phyloP scores from a whole-genome alignment of 179 eudicot genomes.

The Nepenthes alata region DNA sequence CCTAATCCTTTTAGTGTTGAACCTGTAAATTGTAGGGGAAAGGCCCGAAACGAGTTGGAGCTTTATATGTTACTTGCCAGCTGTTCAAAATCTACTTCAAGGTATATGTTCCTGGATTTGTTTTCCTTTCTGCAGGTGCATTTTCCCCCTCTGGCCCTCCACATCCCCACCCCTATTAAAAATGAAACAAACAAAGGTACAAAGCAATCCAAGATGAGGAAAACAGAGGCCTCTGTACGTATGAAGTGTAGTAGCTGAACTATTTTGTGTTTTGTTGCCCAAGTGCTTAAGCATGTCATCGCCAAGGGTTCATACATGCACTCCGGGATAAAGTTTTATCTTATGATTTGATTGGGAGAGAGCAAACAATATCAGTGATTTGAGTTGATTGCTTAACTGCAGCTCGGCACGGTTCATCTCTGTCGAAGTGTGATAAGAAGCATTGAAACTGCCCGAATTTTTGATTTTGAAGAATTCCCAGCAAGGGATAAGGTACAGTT shows the following conservation, averaged over 20 bases:
- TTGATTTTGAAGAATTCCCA: conserved; percentile 97
- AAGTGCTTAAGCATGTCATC: neutral
- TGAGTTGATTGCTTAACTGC: conserved; percentile 6
- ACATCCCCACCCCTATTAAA: neutral
- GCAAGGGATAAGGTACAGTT: conserved; percentile 65
- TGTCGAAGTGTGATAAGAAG: conserved; percentile 98
- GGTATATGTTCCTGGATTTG: conserved; percentile 22
- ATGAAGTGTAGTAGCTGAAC: neutral
- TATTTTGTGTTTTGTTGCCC: neutral
- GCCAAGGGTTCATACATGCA: neutral
- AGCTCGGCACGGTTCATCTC: conserved; percentile 93
- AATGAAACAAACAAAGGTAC: neutral
- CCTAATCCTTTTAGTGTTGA: conserved; percentile 1
- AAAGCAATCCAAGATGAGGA: neutral
- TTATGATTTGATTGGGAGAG: neutral
- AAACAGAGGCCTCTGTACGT: neutral
- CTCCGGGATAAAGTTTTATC: neutral
- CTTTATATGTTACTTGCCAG: conserved; percentile 90
- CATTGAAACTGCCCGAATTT: conserved; percentile 96
- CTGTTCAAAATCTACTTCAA: conserved; percentile 89
- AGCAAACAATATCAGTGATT: neutral
- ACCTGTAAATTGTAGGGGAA: conserved; percentile 47
- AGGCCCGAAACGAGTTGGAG: conserved; percentile 97
- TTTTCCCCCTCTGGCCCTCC: neutral
- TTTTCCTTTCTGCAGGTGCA: conserved; percentile 1